These are phyloP conservation scores for Aspergillus bertholletiae DNA, from an alignment of 495 filamentous ascomycete species.

Conservation along the genomic window DNA sequence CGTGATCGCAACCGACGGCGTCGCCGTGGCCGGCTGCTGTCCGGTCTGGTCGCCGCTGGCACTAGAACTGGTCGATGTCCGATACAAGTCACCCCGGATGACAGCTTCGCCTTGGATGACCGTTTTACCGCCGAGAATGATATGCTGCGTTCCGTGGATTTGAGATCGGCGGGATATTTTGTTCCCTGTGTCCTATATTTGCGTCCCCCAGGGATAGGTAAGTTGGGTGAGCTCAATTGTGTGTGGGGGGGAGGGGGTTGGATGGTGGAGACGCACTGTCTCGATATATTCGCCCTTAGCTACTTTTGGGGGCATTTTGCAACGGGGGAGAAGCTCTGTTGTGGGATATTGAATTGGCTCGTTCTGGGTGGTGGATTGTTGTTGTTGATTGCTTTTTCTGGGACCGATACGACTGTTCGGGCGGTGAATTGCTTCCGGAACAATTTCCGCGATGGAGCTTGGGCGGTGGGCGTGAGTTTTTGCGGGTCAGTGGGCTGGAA, in stretches of 20 bases:
- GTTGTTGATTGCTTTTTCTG: too few species aligned
- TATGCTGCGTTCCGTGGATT: conserved; percentile 92
- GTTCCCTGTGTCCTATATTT: conserved; percentile 84
- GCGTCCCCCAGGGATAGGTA: too few species aligned
- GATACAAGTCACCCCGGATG: conserved; percentile 85
- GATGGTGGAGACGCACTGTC: conserved; percentile 59
- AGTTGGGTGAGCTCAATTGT: conserved; percentile 3
- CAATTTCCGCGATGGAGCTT: too few species aligned
- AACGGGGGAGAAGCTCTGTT: too few species aligned
- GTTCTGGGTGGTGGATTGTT: neutral
- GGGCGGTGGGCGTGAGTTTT: too few species aligned
- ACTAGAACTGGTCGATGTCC: conserved; percentile 27
- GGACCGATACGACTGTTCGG: too few species aligned
- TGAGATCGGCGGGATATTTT: conserved; percentile 90
- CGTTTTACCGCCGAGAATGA: conserved; percentile 93
- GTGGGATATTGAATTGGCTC: neutral
- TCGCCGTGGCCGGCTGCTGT: conserved; percentile 19
- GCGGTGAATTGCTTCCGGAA: too few species aligned
- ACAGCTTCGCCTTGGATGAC: conserved; percentile 89
- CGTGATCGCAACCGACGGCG: conserved; percentile 57
- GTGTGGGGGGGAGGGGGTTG: neutral
- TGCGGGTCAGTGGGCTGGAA: too few species aligned
- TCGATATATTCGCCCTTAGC: conserved; percentile 92
- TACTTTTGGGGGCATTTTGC: conserved; percentile 70
- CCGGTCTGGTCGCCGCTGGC: conserved; percentile 7